These are phyloP conservation scores for Cystobasidium sp. DNA, from an alignment of 1,284 basidiomycete genomes.

Conservation along the genomic window DNA sequence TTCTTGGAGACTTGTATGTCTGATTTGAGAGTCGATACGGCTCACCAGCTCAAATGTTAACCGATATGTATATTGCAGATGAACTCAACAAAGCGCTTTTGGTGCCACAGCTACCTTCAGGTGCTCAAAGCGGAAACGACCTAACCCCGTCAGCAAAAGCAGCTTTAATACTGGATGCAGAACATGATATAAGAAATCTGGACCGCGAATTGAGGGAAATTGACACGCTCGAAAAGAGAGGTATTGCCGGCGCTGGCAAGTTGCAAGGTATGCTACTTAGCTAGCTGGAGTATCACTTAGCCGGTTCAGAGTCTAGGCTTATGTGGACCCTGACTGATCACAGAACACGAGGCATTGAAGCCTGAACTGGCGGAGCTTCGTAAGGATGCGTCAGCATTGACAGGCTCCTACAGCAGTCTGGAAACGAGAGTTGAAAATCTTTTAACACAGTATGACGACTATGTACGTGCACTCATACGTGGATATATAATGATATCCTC, in stretches of 20 bases:
- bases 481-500: too few species aligned
- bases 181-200: slow-evolving; percentile 50
- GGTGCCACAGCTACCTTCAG: slow-evolving; percentile 43
- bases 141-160: slow-evolving; percentile 47
- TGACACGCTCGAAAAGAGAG: slow-evolving; percentile 48
- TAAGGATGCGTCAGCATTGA: slow-evolving; percentile 27
- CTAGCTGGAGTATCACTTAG: not conserved
- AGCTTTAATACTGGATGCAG: slow-evolving; percentile 52
- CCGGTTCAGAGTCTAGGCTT: too few species aligned
- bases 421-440: slow-evolving; percentile 46
- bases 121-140: slow-evolving; percentile 34
- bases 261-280: slow-evolving; percentile 46
- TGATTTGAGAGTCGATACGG: not conserved
- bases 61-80: slow-evolving; percentile 43
- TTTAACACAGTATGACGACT: slow-evolving; percentile 50
- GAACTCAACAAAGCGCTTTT: slow-evolving; percentile 53
- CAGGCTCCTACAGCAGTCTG: slow-evolving; percentile 35
- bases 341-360: slow-evolving; percentile 46
- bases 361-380: slow-evolving; percentile 25
- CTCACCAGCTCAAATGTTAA: not conserved
- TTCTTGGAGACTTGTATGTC: slow-evolving; percentile 51
- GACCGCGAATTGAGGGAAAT: slow-evolving; percentile 53
- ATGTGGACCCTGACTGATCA: not conserved
- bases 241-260: slow-evolving; percentile 50
- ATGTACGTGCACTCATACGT: slow-evolving; percentile 44